A percentile compares a stretch with the other conserved stretches of the same genome.
phyloP scores from a whole-genome alignment of 352 stramenopile species.

The Phytophthora tubulina region DNA sequence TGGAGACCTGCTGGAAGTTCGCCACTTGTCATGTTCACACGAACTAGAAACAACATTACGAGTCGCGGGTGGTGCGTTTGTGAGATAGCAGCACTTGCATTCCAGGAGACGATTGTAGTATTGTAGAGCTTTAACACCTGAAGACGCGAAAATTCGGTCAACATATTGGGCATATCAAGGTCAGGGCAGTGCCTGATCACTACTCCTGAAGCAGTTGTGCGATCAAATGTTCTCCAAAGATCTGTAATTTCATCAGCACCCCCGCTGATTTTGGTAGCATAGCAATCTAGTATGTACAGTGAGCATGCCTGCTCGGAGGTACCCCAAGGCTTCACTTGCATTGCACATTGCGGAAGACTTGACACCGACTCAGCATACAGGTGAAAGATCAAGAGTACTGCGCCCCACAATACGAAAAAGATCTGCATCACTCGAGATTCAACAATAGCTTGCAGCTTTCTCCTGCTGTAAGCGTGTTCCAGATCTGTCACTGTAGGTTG shows the following conservation, averaged over 20 bases:
- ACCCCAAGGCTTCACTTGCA: conserved; percentile 41
- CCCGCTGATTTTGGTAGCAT: conserved; percentile 4
- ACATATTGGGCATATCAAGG: conserved; percentile 41
- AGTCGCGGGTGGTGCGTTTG: conserved; percentile 39
- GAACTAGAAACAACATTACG: conserved; percentile 47
- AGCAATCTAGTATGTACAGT: conserved; percentile 43
- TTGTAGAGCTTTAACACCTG: conserved; percentile 50
- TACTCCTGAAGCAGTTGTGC: conserved; percentile 16
- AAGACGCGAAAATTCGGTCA: conserved; percentile 45
- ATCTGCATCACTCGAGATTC: conserved; percentile 7
- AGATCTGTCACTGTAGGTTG: not conserved
- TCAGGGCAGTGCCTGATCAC: conserved; percentile 42
- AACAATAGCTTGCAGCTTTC: not conserved
- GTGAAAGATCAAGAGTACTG: conserved; percentile 22
- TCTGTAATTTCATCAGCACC: not conserved
- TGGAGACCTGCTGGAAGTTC: conserved; percentile 44
- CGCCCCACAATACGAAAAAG: conserved; percentile 28
- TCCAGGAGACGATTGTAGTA: conserved; percentile 42
- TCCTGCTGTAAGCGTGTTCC: not conserved
- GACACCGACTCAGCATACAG: conserved; percentile 31
- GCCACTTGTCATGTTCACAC: conserved; percentile 39
- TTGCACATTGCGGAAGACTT: conserved; percentile 23
- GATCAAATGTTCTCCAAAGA: conserved; percentile 31
- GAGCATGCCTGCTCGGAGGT: conserved; percentile 34
- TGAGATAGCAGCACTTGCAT: conserved; percentile 35